These are phyloP conservation scores for Centella asiatica DNA, from an alignment of 129 eudicot species.

Conservation along the genomic window DNA sequence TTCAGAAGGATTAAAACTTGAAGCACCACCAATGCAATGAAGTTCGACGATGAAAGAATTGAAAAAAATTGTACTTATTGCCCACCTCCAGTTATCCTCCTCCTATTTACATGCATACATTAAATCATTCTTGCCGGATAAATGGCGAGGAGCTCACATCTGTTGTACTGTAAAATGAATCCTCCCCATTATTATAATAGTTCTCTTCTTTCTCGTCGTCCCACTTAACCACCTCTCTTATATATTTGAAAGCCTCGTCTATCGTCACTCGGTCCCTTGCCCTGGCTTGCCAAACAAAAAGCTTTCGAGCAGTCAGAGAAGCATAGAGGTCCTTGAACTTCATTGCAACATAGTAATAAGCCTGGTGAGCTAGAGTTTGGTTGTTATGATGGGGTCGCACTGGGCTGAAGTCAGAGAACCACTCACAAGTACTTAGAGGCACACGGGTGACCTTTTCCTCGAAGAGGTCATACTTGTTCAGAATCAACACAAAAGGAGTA, in stretches of 20 bases:
- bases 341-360: conserved; percentile 89
- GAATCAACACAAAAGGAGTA: conserved; percentile 75
- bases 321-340: conserved; percentile 85
- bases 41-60: not conserved
- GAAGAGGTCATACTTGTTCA: conserved; percentile 90
- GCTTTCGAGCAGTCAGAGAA: conserved; percentile 62
- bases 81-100: conserved; percentile 5
- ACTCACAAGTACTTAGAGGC: conserved; percentile 67
- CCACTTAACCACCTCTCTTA: conserved; percentile 91
- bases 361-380: conserved; percentile 87
- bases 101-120: not conserved
- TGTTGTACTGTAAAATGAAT: conserved; percentile 93
- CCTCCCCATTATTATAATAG: conserved; percentile 43
- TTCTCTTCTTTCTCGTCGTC: conserved; percentile 84
- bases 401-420: conserved; percentile 85
- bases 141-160: conserved; percentile 86
- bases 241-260: conserved; percentile 85
- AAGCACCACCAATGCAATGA: not conserved
- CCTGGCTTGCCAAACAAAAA: conserved; percentile 85
- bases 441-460: conserved; percentile 66
- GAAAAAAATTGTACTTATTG: not conserved
- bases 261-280: conserved; percentile 80
- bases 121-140: conserved; percentile 39
- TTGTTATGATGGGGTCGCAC: conserved; percentile 67
- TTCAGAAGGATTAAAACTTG: not conserved